A percentile compares a stretch with the other conserved stretches of the same genome.
phyloP scores from a whole-genome alignment of 2,329 filamentous ascomycete genomes.

The Aureobasidium zeae region DNA sequence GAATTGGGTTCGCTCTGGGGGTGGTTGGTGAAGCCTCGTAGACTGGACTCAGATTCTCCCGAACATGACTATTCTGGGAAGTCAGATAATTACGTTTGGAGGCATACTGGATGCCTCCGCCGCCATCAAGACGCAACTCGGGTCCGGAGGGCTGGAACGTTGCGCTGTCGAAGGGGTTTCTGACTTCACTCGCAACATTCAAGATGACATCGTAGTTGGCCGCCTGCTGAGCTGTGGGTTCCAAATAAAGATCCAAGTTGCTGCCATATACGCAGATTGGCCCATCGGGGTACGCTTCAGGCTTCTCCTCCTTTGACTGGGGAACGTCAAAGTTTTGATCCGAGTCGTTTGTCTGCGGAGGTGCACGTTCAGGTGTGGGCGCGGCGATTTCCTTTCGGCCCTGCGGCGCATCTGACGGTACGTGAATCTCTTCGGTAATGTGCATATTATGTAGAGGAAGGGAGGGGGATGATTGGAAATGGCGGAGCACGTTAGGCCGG shows the following conservation, averaged over 20 bases:
- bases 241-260: slow-evolving; percentile 67
- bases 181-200: slow-evolving; percentile 75
- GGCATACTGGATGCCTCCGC: slow-evolving; percentile 28
- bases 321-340: slow-evolving; percentile 46
- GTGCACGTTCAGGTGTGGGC: not conserved
- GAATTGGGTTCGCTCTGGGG: slow-evolving; percentile 48
- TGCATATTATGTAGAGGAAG: slow-evolving; percentile 39
- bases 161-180: slow-evolving; percentile 55
- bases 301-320: slow-evolving; percentile 58
- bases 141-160: slow-evolving; percentile 22
- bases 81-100: slow-evolving; percentile 20
- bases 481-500: slow-evolving; percentile 44
- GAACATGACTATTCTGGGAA: not conserved
- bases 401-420: not conserved
- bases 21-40: slow-evolving; percentile 34
- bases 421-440: slow-evolving; percentile 10
- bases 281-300: slow-evolving; percentile 71
- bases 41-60: slow-evolving; percentile 13
- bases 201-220: slow-evolving; percentile 72
- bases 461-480: slow-evolving; percentile 54
- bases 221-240: slow-evolving; percentile 70
- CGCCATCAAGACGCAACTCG: slow-evolving; percentile 27
- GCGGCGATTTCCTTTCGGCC: slow-evolving; percentile 3
- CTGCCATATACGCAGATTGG: slow-evolving; percentile 75
- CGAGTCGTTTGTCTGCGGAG: slow-evolving; percentile 12